Conservation (phyloP, 352 stramenopile species). For the Pythium inflatum region DNA sequence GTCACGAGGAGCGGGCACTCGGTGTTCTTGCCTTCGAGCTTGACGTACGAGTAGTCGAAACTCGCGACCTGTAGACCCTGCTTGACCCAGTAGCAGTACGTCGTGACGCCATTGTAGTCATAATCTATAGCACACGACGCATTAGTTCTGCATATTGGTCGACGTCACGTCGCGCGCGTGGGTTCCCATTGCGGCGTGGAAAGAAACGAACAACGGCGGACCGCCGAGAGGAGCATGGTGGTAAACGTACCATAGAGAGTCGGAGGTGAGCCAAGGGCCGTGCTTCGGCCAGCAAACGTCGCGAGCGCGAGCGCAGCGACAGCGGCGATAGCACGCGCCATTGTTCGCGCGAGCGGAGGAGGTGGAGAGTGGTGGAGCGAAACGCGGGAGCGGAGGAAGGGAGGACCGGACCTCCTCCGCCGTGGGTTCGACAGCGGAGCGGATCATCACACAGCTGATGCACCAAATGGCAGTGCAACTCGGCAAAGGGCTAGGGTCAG, state of each 20-base stretch:
- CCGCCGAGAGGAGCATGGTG: no score
- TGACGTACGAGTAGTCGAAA: conserved; percentile 72
- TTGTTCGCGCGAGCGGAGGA: neutral
- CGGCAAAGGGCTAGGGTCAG: neutral
- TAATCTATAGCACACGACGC: conserved; percentile 52
- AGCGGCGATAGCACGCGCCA: conserved; percentile 1
- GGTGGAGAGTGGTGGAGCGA: neutral
- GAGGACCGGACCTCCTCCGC: neutral
- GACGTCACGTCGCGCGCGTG: no score
- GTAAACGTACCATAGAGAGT: conserved; percentile 61
- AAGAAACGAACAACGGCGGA: no score
- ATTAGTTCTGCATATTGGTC: no score
- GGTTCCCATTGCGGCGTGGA: no score
- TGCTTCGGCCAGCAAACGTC: conserved; percentile 18
- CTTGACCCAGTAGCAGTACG: conserved; percentile 83
- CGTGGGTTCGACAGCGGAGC: neutral
- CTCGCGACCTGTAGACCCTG: conserved; percentile 73
- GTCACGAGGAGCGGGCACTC: conserved; percentile 69
- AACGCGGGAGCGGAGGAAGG: neutral
- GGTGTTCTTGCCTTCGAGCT: conserved; percentile 42
- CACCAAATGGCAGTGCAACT: neutral
- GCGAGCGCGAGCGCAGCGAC: conserved; percentile 24
- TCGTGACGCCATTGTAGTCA: conserved; percentile 70
- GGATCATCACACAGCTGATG: neutral
- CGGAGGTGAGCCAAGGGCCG: conserved; percentile 37